Evolutionary conservation across 208 protist genomes (phyloP), one percentile per base, ranked within the genome.

Genomic region (Endotrypanum monterogeii): DNA sequence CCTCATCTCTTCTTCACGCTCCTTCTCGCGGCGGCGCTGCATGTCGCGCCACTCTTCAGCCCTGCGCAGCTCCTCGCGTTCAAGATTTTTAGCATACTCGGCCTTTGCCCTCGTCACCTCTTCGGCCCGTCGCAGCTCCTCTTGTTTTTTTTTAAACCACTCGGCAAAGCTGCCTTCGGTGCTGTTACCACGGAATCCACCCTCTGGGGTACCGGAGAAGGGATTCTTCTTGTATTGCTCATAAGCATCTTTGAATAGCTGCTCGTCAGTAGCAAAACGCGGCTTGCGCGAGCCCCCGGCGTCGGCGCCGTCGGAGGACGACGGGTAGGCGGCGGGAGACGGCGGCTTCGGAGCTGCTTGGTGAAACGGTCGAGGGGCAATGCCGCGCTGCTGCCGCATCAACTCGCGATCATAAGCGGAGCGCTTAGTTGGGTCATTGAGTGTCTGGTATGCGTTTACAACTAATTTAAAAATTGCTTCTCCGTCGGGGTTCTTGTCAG

Each of bases 401-500:
- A 91, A 72, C 77, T 92, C 86, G 48, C 85, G 80, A 79, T 95
- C 91, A 65, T 95, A 95, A 7, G 86, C 87, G n/a, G 79, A 81
- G 46, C 86, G 83, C 80, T 92, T 92, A 9, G 77, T 83, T 4
- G 91, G 91, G 25, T 89, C 87, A 28, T 82, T 89, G 28, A 95
- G 80, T 55, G 88, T 89, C 39, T 95, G 91, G 73, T 95, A 95
- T 56, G 91, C 91, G 76, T 93, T 89, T 41, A 91, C 80, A 46
- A 95, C 85, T 71, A 91, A 63, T 62, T 95, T 95, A 66, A 95
- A 95, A 60, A 88, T 74, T 30, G 84, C 85, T 48, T 91, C 91
- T n/a, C 92, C 92, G 63, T 95, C 82, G 1, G 94, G 94, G 76
- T 98, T 98, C 63, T 95, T 94, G 77, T 98, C 94, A 18, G 94